Conservation (phyloP, 2,329 filamentous ascomycete genomes). For the Fusarium drepaniforme region DNA sequence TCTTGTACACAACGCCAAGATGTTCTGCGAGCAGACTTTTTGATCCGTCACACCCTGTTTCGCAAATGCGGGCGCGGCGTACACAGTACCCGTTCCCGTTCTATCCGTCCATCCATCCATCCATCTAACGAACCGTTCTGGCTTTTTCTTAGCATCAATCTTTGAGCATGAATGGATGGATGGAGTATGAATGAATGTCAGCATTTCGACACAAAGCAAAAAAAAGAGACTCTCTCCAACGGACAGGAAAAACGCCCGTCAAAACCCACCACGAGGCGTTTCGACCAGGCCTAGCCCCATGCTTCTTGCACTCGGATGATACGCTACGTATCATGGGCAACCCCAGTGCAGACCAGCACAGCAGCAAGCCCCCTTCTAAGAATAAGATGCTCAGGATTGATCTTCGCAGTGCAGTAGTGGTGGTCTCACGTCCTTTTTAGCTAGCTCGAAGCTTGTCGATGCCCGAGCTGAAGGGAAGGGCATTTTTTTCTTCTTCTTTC, state of each 20-base stretch:
- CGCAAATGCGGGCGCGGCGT: conserved; percentile 3
- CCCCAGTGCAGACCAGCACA: not conserved
- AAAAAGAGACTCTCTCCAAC: not conserved
- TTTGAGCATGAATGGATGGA: not conserved
- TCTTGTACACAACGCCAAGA: not conserved
- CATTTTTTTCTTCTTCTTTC: not conserved
- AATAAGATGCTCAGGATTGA: conserved; percentile 22
- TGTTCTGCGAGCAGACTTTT: not conserved
- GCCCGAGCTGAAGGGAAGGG: conserved; percentile 20
- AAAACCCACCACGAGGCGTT: not conserved
- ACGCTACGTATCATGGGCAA: not conserved
- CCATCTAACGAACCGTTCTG: not conserved
- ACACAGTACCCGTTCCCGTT: not conserved
- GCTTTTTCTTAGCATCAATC: not conserved
- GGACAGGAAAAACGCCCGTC: not conserved
- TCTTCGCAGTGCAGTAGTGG: conserved; percentile 17
- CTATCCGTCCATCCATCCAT: not conserved
- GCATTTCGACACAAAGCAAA: not conserved
- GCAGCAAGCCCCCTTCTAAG: conserved; percentile 15
- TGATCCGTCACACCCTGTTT: conserved; percentile 5
- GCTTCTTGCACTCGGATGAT: not conserved
- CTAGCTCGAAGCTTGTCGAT: conserved; percentile 29
- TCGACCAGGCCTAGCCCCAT: not conserved
- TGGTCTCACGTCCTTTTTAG: conserved; percentile 20
- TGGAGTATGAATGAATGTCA: not conserved